phyloP scores from a whole-genome alignment of 768 basidiomycete species.

The Collybia nuda region DNA sequence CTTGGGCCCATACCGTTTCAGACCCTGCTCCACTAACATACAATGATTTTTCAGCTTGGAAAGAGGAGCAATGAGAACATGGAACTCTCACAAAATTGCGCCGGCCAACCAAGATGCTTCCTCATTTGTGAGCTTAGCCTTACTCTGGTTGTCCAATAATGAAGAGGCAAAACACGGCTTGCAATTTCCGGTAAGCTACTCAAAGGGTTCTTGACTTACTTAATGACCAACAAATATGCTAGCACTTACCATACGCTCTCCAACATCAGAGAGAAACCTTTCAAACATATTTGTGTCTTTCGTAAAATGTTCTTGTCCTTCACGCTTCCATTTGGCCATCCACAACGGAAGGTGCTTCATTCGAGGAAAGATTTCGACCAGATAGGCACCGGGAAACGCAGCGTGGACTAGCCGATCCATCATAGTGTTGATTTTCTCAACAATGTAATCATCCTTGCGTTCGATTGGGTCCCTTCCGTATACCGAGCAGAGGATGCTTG shows the following conservation, averaged over 20 bases:
- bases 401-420: neutral
- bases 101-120: conserved; percentile 2
- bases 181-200: neutral
- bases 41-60: neutral
- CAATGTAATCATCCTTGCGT: neutral
- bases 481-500: neutral
- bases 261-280: neutral
- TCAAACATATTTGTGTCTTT: neutral
- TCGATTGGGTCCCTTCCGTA: neutral
- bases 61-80: too few species aligned
- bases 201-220: neutral
- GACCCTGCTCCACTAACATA: neutral
- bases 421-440: conserved; percentile 2
- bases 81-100: neutral
- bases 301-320: neutral
- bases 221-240: neutral
- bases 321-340: conserved; percentile 2
- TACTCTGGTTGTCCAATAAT: neutral
- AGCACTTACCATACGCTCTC: neutral
- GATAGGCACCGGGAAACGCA: neutral
- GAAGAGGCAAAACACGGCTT: neutral
- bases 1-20: neutral
- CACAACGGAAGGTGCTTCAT: conserved; percentile 1
- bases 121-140: neutral
- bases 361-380: conserved; percentile 1